These are phyloP conservation scores for Mrakia blollopis DNA, from an alignment of 768 basidiomycete genomes.

Conservation along the genomic window DNA sequence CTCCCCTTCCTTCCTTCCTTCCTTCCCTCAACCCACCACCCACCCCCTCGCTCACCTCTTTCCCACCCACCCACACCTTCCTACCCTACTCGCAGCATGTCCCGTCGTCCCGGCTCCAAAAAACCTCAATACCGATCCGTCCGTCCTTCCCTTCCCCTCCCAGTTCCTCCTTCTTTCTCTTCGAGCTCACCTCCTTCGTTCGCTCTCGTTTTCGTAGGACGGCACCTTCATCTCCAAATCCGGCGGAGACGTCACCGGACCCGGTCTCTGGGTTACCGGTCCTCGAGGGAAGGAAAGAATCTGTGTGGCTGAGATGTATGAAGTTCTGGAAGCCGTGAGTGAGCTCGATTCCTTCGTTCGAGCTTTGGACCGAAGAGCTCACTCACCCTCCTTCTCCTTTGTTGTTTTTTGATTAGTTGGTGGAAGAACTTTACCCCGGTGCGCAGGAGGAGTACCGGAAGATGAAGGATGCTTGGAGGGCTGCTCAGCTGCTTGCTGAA, in stretches of 20 bases:
- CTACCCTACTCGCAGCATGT: not conserved
- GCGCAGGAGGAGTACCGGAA: constrained; percentile 32
- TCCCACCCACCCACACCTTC: not conserved
- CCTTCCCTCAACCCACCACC: not conserved
- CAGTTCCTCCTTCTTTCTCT: not conserved
- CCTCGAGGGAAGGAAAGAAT: constrained; percentile 78
- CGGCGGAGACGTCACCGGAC: constrained; percentile 48
- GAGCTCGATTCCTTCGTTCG: not conserved
- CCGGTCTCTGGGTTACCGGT: constrained; percentile 80
- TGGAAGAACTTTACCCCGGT: constrained; percentile 65
- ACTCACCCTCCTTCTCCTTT: not conserved
- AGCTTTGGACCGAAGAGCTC: no score
- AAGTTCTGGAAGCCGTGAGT: constrained; percentile 70
- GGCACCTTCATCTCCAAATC: constrained; percentile 2
- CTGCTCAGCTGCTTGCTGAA: not conserved
- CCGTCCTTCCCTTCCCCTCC: not conserved
- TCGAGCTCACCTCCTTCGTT: not conserved
- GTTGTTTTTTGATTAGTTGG: constrained; percentile 51
- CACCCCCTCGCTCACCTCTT: not conserved
- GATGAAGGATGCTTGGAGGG: constrained; percentile 13
- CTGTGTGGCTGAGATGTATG: constrained; percentile 68
- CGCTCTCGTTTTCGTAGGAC: constrained; percentile 1
- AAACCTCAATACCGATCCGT: not conserved
- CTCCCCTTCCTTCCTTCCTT: not conserved
- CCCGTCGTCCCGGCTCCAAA: not conserved